These are phyloP conservation scores for Suillus sp. DNA, from an alignment of 768 basidiomycete genomes.

Conservation along the genomic window DNA sequence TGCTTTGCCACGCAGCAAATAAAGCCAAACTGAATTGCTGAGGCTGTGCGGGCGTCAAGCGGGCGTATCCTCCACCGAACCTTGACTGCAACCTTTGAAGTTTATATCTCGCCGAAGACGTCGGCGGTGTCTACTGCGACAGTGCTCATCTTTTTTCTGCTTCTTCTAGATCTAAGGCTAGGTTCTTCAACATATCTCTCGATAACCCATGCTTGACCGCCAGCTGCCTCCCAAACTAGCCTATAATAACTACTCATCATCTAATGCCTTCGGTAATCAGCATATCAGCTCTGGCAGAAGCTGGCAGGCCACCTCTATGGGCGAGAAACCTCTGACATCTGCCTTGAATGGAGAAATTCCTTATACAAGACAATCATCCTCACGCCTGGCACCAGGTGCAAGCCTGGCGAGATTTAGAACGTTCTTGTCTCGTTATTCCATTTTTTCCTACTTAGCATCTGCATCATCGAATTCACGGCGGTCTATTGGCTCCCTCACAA, in stretches of 20 bases:
- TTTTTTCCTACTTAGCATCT: slow-evolving; percentile 21
- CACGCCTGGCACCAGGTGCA: slow-evolving; percentile 14
- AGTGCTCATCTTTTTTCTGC: neutral
- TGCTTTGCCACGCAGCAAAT: neutral
- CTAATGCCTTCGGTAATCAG: slow-evolving; percentile 23
- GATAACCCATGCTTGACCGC: slow-evolving; percentile 19
- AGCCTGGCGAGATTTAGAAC: slow-evolving; percentile 22
- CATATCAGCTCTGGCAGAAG: slow-evolving; percentile 17
- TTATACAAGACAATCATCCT: slow-evolving; percentile 10
- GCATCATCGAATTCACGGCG: slow-evolving; percentile 29
- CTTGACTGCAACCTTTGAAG: neutral
- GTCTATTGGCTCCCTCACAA: slow-evolving; percentile 21
- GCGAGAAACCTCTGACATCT: slow-evolving; percentile 14
- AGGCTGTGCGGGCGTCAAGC: slow-evolving; percentile 9
- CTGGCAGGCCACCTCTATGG: slow-evolving; percentile 29
- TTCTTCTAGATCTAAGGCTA: neutral
- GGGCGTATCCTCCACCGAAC: neutral
- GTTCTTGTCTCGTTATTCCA: slow-evolving; percentile 21
- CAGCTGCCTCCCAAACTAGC: slow-evolving; percentile 11
- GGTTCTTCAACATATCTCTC: neutral
- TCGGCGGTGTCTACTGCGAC: neutral
- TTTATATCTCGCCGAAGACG: neutral
- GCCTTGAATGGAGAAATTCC: slow-evolving; percentile 12
- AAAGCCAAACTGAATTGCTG: slow-evolving; percentile 3
- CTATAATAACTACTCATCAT: slow-evolving; percentile 19